These are phyloP conservation scores for Aphanomyces cochlioides DNA, from an alignment of 352 stramenopile species.

Conservation along the genomic window DNA sequence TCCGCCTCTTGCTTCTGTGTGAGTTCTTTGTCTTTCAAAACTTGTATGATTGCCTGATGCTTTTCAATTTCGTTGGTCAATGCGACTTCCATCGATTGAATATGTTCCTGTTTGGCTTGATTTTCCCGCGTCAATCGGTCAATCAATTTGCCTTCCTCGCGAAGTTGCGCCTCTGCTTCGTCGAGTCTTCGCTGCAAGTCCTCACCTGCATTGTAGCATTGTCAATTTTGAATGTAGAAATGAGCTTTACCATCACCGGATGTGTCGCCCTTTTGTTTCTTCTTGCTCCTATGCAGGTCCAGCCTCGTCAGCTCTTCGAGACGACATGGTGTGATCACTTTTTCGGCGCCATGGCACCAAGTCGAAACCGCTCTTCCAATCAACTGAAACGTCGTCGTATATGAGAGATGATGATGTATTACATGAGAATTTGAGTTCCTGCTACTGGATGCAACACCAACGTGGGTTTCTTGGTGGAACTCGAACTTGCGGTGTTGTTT, in stretches of 20 bases:
- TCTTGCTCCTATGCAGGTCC: slow-evolving; percentile 14
- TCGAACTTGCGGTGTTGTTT: slow-evolving; percentile 45
- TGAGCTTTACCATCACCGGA: slow-evolving; percentile 18
- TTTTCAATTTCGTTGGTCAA: slow-evolving; percentile 63
- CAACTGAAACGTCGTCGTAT: not conserved
- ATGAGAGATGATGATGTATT: not conserved
- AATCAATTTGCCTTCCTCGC: slow-evolving; percentile 78
- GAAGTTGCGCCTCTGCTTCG: slow-evolving; percentile 65
- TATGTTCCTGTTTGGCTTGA: slow-evolving; percentile 65
- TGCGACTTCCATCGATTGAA: slow-evolving; percentile 58
- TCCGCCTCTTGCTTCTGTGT: slow-evolving; percentile 55
- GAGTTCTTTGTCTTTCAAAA: slow-evolving; percentile 58
- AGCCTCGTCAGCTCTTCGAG: not conserved
- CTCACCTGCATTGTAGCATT: slow-evolving; percentile 39
- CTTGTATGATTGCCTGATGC: slow-evolving; percentile 46
- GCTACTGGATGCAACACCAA: slow-evolving; percentile 24
- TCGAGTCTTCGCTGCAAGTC: slow-evolving; percentile 67
- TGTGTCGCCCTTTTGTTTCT: slow-evolving; percentile 6
- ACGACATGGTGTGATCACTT: not conserved
- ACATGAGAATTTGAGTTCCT: too few species aligned
- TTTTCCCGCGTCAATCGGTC: slow-evolving; percentile 76
- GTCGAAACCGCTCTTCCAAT: not conserved
- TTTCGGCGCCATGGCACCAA: slow-evolving; percentile 17
- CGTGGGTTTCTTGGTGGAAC: not conserved
- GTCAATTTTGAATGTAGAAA: not conserved